Conservation (phyloP, 352 stramenopile genomes). For the Pythium angustatum region DNA sequence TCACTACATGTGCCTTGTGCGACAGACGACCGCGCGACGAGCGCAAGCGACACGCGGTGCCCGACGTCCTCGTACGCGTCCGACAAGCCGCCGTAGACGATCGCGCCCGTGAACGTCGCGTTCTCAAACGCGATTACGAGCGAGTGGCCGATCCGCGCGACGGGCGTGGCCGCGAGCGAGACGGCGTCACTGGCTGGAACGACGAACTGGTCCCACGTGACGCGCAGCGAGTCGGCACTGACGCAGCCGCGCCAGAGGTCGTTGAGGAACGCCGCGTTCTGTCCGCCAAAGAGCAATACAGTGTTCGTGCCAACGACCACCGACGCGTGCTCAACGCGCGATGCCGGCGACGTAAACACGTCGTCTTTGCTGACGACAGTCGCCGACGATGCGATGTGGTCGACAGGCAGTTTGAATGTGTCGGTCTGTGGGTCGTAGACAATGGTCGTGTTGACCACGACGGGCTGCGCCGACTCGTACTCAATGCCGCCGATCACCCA, state of each 20-base stretch:
- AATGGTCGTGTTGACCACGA: conserved; percentile 54
- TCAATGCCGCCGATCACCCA: conserved; percentile 66
- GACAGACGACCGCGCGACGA: conserved; percentile 40
- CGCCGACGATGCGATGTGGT: conserved; percentile 51
- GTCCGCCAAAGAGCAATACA: conserved; percentile 57
- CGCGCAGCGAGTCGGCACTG: conserved; percentile 29
- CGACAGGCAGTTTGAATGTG: conserved; percentile 40
- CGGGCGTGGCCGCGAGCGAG: conserved; percentile 32
- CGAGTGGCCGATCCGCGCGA: conserved; percentile 56
- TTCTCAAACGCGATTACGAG: conserved; percentile 64
- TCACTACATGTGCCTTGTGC: conserved; percentile 28
- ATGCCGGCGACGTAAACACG: conserved; percentile 61
- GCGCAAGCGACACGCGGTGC: conserved; percentile 38
- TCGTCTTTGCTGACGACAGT: conserved; percentile 34
- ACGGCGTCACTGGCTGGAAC: conserved; percentile 35
- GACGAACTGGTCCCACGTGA: conserved; percentile 58
- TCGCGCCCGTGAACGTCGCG: conserved; percentile 33
- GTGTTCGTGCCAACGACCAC: conserved; percentile 17
- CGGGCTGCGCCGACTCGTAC: conserved; percentile 70
- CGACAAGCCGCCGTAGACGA: conserved; percentile 55
- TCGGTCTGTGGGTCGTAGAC: conserved; percentile 50
- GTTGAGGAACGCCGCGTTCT: conserved; percentile 57
- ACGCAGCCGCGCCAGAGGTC: conserved; percentile 67
- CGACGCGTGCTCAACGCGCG: conserved; percentile 59
- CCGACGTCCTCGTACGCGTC: conserved; percentile 47